Conservation (phyloP, 129 eudicot genomes). For the Silybum marianum region DNA sequence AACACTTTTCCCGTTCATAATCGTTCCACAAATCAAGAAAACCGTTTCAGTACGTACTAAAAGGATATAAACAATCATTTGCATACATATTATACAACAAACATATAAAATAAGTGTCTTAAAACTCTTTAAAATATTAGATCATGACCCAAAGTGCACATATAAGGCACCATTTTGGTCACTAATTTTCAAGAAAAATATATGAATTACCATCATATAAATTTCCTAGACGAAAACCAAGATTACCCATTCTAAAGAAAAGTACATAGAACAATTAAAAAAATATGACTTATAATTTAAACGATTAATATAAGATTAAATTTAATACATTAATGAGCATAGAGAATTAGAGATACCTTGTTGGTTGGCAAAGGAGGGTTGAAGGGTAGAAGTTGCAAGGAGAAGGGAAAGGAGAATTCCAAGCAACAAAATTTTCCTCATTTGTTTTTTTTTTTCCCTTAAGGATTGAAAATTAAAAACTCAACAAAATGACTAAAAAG, state of each 20-base stretch:
- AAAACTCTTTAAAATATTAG: not conserved
- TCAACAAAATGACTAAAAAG: slow-evolving; percentile 8
- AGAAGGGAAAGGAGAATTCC: slow-evolving; percentile 37
- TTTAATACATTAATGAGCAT: not conserved
- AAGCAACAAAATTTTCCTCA: slow-evolving; percentile 34
- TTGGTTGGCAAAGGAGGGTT: slow-evolving; percentile 34
- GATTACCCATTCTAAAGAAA: not conserved
- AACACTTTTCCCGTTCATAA: slow-evolving; percentile 27
- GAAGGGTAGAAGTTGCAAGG: slow-evolving; percentile 22
- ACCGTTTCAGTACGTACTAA: not conserved
- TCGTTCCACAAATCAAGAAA: not conserved
- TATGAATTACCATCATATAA: not conserved
- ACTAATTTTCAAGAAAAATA: not conserved
- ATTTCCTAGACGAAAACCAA: not conserved
- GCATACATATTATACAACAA: not conserved
- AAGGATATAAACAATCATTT: not conserved
- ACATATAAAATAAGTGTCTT: not conserved
- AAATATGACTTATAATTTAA: not conserved
- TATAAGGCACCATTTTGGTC: not conserved
- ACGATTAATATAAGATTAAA: not conserved
- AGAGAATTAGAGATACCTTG: slow-evolving; percentile 38
- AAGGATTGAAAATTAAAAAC: not conserved
- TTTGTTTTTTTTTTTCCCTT: slow-evolving; percentile 5
- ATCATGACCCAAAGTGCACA: not conserved
- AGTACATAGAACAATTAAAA: not conserved